Conservation (phyloP, 2,329 filamentous ascomycete species). For the Penicillium palitans region DNA sequence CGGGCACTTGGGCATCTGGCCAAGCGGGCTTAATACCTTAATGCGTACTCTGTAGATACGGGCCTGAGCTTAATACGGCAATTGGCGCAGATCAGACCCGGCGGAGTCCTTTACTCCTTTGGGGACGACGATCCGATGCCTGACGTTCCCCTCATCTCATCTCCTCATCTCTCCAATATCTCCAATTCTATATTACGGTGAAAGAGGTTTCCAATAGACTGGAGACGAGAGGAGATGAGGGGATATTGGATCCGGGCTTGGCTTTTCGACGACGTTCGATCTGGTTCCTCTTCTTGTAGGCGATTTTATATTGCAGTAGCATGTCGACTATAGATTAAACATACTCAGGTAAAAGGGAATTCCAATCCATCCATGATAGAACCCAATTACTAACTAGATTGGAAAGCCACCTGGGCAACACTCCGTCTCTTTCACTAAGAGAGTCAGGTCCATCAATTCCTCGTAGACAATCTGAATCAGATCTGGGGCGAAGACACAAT, state of each 20-base stretch:
- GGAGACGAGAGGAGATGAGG: background rate
- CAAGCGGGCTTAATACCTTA: too few relatives aligned
- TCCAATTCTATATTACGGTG: background rate
- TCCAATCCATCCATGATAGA: background rate
- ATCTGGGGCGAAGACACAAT: background rate
- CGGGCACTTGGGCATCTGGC: too few relatives aligned
- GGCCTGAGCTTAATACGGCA: background rate
- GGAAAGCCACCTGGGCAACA: background rate
- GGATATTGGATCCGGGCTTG: background rate
- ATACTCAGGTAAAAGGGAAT: background rate
- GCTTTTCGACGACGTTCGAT: background rate
- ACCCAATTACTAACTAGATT: background rate
- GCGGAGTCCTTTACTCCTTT: slow-evolving; percentile 2
- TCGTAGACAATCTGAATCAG: background rate
- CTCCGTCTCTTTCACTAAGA: background rate
- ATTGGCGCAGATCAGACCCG: background rate
- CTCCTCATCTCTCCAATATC: background rate
- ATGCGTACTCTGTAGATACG: too few relatives aligned
- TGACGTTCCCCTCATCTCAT: background rate
- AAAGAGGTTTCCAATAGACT: background rate
- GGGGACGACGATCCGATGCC: background rate
- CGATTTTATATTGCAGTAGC: background rate
- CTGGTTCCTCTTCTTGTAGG: background rate
- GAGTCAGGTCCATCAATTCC: background rate
- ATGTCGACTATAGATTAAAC: background rate